phyloP scores from a whole-genome alignment of 1,284 basidiomycete species.

The Puccinia horiana region DNA sequence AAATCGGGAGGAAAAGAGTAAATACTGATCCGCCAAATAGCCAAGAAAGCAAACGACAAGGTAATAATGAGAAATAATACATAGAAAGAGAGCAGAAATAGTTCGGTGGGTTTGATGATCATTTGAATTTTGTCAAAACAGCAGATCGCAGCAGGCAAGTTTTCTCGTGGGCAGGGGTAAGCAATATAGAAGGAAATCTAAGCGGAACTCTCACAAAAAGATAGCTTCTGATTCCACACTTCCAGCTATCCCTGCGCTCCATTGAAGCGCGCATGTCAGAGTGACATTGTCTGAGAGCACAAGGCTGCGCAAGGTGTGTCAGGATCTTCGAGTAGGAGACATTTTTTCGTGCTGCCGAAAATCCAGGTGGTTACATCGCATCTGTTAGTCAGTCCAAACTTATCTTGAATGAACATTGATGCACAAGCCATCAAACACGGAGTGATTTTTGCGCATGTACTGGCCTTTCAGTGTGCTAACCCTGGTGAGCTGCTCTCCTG shows the following conservation, averaged over 20 bases:
- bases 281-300: slow-evolving; percentile 1
- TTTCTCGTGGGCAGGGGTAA: background rate
- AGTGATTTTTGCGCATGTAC: background rate
- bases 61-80: background rate
- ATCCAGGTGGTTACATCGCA: background rate
- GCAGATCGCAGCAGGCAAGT: too few species aligned
- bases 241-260: background rate
- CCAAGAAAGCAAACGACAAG: slow-evolving; percentile 12
- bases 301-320: background rate
- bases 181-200: background rate
- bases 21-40: background rate
- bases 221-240: background rate
- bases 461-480: background rate
- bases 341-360: background rate
- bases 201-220: background rate
- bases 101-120: slow-evolving; percentile 1
- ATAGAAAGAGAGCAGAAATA: slow-evolving; percentile 9
- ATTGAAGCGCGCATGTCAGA: background rate
- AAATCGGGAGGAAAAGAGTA: background rate
- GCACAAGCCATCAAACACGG: background rate
- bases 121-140: background rate
- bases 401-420: background rate
- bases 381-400: background rate
- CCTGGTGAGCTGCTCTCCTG: too few species aligned
- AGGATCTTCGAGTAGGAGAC: background rate